Evolutionary conservation across 768 basidiomycete species (phyloP).

Genomic region (Russula emetica): DNA sequence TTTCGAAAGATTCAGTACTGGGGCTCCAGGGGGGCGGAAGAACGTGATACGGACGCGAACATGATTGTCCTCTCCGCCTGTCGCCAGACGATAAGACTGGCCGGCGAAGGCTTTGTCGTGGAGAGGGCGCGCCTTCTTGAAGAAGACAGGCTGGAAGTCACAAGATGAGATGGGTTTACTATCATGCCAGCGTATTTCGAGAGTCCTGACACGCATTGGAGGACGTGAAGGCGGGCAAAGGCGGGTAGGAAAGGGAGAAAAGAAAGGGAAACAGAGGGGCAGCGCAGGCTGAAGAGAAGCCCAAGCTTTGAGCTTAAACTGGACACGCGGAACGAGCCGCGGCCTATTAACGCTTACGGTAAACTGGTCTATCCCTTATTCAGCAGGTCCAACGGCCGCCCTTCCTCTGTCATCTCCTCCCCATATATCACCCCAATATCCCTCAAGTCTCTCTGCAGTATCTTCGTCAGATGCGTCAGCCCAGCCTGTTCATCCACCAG

Average conservation of each 20-base stretch:
- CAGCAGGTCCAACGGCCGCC: slow-evolving; percentile 8
- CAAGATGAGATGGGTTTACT: slow-evolving; percentile 92
- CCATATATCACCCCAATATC: slow-evolving; percentile 28
- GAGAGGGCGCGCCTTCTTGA: slow-evolving; percentile 71
- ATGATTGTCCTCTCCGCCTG: slow-evolving; percentile 95
- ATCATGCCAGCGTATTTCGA: slow-evolving; percentile 97
- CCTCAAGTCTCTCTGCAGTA: slow-evolving; percentile 60
- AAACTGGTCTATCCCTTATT: neutral
- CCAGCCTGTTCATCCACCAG: slow-evolving; percentile 75
- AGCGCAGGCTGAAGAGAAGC: neutral
- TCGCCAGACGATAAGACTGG: slow-evolving; percentile 87
- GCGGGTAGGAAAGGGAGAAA: neutral
- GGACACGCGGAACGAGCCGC: slow-evolving; percentile 9
- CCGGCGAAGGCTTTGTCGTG: slow-evolving; percentile 54
- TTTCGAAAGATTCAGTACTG: slow-evolving; percentile 32
- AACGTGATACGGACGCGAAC: slow-evolving; percentile 68
- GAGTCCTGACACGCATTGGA: slow-evolving; percentile 78
- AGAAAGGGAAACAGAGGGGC: neutral
- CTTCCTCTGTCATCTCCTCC: slow-evolving; percentile 23
- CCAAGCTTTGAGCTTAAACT: slow-evolving; percentile 15
- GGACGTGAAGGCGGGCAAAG: slow-evolving; percentile 20
- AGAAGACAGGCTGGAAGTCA: slow-evolving; percentile 87
- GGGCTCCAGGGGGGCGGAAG: neutral
- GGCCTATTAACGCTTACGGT: neutral
- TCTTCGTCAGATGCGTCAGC: slow-evolving; percentile 72